These are phyloP conservation scores for Pythium rhizo-oryzae DNA, from an alignment of 352 stramenopile species.

Conservation along the genomic window DNA sequence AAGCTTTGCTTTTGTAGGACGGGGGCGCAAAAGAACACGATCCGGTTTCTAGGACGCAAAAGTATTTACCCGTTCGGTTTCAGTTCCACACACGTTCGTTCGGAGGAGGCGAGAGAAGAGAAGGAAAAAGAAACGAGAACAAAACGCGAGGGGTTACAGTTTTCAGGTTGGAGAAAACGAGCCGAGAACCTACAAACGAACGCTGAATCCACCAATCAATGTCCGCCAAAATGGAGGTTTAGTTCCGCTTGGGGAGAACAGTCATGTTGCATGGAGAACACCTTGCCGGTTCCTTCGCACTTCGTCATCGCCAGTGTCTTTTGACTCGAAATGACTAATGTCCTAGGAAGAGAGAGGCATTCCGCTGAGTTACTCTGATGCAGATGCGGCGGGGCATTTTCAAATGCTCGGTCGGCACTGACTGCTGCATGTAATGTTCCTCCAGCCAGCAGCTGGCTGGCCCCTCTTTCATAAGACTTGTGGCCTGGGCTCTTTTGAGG, in stretches of 20 bases:
- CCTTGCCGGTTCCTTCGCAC: conserved; percentile 1
- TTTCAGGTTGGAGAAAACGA: not conserved
- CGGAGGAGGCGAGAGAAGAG: not conserved
- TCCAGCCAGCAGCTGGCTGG: conserved; percentile 16
- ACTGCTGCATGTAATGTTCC: conserved; percentile 14
- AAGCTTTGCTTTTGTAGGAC: conserved; percentile 13
- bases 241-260: conserved; percentile 4
- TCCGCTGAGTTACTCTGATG: not conserved
- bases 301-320: not conserved
- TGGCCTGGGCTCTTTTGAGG: not conserved
- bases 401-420: not conserved
- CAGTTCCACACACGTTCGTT: not conserved
- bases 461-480: not conserved
- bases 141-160: not conserved
- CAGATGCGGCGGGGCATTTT: not conserved
- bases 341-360: not conserved
- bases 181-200: not conserved
- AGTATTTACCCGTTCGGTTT: conserved; percentile 15
- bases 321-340: not conserved
- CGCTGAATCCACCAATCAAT: not conserved
- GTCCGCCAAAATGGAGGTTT: not conserved
- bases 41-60: conserved; percentile 16
- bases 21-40: conserved; percentile 1
- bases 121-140: conserved; percentile 6
- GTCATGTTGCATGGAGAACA: conserved; percentile 2